Conservation (phyloP, 495 filamentous ascomycete genomes). For the Aspergillus diversus region DNA sequence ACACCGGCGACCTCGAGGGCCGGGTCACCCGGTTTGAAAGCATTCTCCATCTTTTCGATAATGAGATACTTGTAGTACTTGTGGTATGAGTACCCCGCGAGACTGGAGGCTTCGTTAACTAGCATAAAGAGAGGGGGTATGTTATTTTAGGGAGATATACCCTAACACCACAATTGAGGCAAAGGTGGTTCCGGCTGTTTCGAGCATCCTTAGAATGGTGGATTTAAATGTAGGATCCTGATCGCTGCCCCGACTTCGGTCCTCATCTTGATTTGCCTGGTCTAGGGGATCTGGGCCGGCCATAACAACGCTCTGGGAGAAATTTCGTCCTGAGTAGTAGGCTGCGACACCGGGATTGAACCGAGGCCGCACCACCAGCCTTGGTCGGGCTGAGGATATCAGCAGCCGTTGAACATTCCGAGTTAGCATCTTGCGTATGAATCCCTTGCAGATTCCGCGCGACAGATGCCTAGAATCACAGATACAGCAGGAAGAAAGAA, state of each 20-base stretch:
- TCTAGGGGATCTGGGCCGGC: constrained; percentile 37
- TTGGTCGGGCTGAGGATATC: constrained; percentile 26
- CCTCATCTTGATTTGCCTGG: constrained; percentile 39
- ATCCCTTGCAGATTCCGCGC: not conserved
- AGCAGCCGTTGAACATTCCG: constrained; percentile 29
- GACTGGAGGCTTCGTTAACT: constrained; percentile 41
- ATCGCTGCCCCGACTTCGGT: constrained; percentile 28
- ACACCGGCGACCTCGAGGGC: constrained; percentile 86
- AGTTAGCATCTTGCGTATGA: constrained; percentile 23
- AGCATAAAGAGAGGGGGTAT: not conserved
- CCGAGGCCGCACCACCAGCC: constrained; percentile 22
- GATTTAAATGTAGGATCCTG: constrained; percentile 43
- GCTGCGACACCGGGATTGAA: constrained; percentile 8
- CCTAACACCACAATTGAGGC: constrained; percentile 85
- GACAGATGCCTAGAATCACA: not conserved
- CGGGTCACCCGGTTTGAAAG: constrained; percentile 91
- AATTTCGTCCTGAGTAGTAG: constrained; percentile 29
- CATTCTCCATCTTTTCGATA: constrained; percentile 86
- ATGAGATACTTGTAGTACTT: constrained; percentile 86
- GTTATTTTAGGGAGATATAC: constrained; percentile 44
- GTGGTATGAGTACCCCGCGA: constrained; percentile 85
- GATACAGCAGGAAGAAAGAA: not conserved
- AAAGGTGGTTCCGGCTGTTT: constrained; percentile 82
- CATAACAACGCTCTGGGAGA: constrained; percentile 35
- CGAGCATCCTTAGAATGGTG: constrained; percentile 77